These are phyloP conservation scores for Urostyla sp. DNA, from an alignment of 73 alveolate species.

Conservation along the genomic window DNA sequence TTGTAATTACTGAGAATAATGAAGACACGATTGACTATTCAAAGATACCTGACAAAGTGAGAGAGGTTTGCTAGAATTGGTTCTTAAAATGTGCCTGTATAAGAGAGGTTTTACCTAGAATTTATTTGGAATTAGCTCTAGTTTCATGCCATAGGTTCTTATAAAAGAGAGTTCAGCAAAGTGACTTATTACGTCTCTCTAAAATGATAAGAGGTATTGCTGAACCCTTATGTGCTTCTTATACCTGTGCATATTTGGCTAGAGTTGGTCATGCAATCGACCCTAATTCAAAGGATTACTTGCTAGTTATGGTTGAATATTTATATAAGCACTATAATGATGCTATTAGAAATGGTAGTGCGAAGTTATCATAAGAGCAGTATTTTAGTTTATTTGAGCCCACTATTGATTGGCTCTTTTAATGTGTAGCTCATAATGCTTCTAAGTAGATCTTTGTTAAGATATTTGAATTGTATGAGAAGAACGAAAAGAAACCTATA, in stretches of 20 bases:
- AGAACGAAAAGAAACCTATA: slow-evolving; percentile 65
- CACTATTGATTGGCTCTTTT: slow-evolving; percentile 79
- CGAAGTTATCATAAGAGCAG: slow-evolving; percentile 62
- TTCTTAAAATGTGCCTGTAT: slow-evolving; percentile 93
- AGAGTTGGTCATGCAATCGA: slow-evolving; percentile 82
- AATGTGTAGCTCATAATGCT: slow-evolving; percentile 73
- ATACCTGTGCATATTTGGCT: slow-evolving; percentile 88
- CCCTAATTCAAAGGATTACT: slow-evolving; percentile 81
- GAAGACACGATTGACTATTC: slow-evolving; percentile 86
- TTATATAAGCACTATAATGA: slow-evolving; percentile 55
- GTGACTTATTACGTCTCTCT: slow-evolving; percentile 80
- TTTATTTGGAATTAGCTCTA: slow-evolving; percentile 93
- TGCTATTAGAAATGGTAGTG: slow-evolving; percentile 70
- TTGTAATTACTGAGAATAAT: slow-evolving; percentile 59
- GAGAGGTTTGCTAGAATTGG: slow-evolving; percentile 95
- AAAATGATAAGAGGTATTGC: slow-evolving; percentile 93
- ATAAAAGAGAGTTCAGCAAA: slow-evolving; percentile 69
- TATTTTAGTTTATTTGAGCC: slow-evolving; percentile 83
- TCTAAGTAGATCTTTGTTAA: slow-evolving; percentile 40
- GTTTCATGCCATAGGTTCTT: slow-evolving; percentile 87
- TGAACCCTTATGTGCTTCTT: slow-evolving; percentile 91
- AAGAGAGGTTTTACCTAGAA: slow-evolving; percentile 96
- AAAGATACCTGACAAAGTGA: slow-evolving; percentile 87
- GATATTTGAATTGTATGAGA: slow-evolving; percentile 60
- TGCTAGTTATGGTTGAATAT: slow-evolving; percentile 73